Base-by-base conservation (phyloP, 1,284 basidiomycete genomes). In the Puccinia coronata region DNA sequence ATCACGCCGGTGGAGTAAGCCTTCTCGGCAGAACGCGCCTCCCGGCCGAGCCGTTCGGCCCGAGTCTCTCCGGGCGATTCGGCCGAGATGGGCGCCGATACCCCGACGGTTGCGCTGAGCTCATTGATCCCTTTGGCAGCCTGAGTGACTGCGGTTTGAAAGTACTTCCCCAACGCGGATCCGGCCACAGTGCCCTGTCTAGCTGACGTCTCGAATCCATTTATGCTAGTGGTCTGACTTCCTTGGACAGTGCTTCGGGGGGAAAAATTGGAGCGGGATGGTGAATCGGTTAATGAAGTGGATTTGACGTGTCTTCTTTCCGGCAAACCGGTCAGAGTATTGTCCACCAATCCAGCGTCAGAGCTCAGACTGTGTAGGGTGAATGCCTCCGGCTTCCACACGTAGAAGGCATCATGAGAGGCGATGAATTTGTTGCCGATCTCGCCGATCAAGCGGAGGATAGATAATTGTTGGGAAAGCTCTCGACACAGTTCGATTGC, bases 381-480 rank as follows among this genome's bases (percentile, higher is more conserved):
- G 41, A 83, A 83, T 2, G 83, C 83, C 49, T 83, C 83, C 16
- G 82, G 81, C 74, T 82, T 69, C 83, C 83, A 83, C 5, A 82
- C 69, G 57, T 83, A 83, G 57, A 77, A 83, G n/a, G 82, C 76
- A 73, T 83, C 83, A 28, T 77, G 71, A 59, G 83, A 80, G 34
- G 83, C 82, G 25, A 76, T 82, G 74, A 83, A 83, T 57, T 82
- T 82, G 61, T 83, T 83, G 20, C 83, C 83, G 9, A 83, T 77
- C 55, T 83, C 83, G 3, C 83, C 83, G 12, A 83, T 83, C 53
- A 83, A 80, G n/a, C 83, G 61, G 23, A 83, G 82, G 36, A 83
- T 73, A 47, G 80, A 70, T 67, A 83, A 41, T 16, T 83, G 82
- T 65, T 83, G 80, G 16, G 80, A 82, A 41, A 83, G 71, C 55